Conservation (phyloP, 2,329 filamentous ascomycete genomes). For the Colletotrichum horii region DNA sequence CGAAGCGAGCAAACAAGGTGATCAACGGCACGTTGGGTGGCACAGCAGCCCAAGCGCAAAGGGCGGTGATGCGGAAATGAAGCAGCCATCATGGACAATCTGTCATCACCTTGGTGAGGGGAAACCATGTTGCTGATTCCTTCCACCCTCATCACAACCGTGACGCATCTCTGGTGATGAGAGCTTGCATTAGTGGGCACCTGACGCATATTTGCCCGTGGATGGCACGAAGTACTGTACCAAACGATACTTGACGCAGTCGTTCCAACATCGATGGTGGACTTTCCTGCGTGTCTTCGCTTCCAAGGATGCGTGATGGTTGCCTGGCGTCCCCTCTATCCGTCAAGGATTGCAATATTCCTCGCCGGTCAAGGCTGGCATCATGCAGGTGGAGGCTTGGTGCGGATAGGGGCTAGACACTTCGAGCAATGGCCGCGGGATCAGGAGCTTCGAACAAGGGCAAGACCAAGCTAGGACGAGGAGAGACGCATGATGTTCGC, state of each 20-base stretch:
- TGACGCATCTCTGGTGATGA: constrained; percentile 6
- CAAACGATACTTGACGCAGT: constrained; percentile 11
- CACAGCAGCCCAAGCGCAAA: not conserved
- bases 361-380: not conserved
- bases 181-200: constrained; percentile 16
- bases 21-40: not conserved
- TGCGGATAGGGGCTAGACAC: not conserved
- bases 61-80: not conserved
- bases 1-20: not conserved
- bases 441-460: not conserved
- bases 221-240: constrained; percentile 19
- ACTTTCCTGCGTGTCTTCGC: not conserved
- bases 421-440: not conserved
- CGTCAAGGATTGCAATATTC: not conserved
- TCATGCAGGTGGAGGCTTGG: not conserved
- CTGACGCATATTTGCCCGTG: not conserved
- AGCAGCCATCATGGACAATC: not conserved
- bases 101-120: constrained; percentile 2
- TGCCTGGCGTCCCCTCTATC: not conserved
- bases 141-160: not conserved
- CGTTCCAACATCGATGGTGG: not conserved
- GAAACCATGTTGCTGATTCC: not conserved
- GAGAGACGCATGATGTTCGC: not conserved
- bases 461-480: not conserved
- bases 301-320: not conserved